Conservation (phyloP, 2,329 filamentous ascomycete species). For the Phyllosticta citrichinensis region DNA sequence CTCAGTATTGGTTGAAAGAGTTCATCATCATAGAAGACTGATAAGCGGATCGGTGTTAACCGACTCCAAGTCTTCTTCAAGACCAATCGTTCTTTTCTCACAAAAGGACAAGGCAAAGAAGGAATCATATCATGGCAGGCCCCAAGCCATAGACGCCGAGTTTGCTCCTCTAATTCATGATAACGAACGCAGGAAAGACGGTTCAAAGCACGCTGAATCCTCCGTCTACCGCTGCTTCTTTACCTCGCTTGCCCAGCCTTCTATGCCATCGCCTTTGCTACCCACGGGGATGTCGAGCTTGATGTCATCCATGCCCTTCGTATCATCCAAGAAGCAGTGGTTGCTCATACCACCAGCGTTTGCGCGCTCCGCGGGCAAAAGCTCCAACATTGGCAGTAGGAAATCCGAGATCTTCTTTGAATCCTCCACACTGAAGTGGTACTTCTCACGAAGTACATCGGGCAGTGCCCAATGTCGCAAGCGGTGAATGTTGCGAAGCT, state of each 20-base stretch:
- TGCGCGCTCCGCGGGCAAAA: constrained; percentile 77
- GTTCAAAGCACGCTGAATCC: background rate
- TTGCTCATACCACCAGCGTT: constrained; percentile 94
- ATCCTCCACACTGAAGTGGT: constrained; percentile 83
- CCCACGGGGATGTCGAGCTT: constrained; percentile 69
- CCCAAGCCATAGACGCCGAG: constrained; percentile 7
- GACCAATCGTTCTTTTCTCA: background rate
- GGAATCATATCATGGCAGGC: constrained; percentile 7
- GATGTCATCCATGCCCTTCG: constrained; percentile 76
- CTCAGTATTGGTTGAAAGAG: no score
- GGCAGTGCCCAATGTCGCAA: constrained; percentile 91
- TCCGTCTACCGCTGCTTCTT: constrained; percentile 41
- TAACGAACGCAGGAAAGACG: constrained; percentile 5
- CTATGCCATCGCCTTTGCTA: constrained; percentile 80
- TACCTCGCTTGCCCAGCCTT: constrained; percentile 84
- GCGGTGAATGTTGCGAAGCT: constrained; percentile 87
- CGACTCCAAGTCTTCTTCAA: no score
- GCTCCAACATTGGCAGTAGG: constrained; percentile 79
- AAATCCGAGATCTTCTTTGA: constrained; percentile 71
- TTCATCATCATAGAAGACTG: no score
- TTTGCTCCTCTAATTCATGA: constrained; percentile 10
- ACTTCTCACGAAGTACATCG: constrained; percentile 91
- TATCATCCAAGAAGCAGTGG: constrained; percentile 72
- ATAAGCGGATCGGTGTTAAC: no score
- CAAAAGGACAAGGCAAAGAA: background rate